Percentiles rank a stretch among this genome's conserved stretches.
Conservation (phyloP, 2,329 filamentous ascomycete genomes). For the Aspergillus tamarii region DNA sequence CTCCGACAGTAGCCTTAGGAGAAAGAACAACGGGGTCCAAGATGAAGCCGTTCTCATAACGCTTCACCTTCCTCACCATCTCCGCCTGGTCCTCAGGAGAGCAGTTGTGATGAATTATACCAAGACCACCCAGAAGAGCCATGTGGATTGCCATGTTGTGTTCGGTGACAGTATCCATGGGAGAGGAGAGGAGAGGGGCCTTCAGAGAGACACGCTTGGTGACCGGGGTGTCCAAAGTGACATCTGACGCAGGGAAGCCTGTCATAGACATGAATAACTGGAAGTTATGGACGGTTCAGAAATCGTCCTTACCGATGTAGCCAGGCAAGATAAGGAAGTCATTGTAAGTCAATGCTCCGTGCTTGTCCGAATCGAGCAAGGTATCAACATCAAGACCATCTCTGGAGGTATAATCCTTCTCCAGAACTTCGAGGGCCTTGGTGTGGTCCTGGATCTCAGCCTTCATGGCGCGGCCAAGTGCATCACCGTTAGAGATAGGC, state of each 20-base stretch:
- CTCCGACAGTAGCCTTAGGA: constrained; percentile 82
- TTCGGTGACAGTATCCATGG: constrained; percentile 99
- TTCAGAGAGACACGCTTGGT: constrained; percentile 96
- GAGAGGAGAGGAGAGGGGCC: constrained; percentile 94
- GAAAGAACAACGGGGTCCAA: constrained; percentile 91
- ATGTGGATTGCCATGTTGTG: constrained; percentile 99
- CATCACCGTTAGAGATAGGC: constrained; percentile 71
- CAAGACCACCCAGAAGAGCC: constrained; percentile 57
- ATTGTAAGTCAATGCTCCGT: constrained; percentile 96
- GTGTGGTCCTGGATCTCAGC: constrained; percentile 70
- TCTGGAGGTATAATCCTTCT: constrained; percentile 71
- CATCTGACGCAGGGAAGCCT: constrained; percentile 89
- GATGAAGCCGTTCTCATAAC: constrained; percentile 99
- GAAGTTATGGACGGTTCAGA: constrained; percentile 11
- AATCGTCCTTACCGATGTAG: constrained; percentile 72
- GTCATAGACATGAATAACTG: constrained; percentile 28
- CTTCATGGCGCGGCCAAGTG: constrained; percentile 51
- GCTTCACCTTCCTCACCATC: constrained; percentile 99
- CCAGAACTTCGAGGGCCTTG: constrained; percentile 77
- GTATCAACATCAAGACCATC: constrained; percentile 89
- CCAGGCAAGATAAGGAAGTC: constrained; percentile 96
- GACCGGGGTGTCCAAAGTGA: constrained; percentile 84
- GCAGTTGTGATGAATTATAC: constrained; percentile 99
- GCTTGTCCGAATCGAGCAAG: constrained; percentile 86
- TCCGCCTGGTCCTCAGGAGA: constrained; percentile 95